These are phyloP conservation scores for barley (Hordeum vulgare) DNA, from an alignment of 176 grass and related monocot genomes.

Conservation along the genomic window DNA sequence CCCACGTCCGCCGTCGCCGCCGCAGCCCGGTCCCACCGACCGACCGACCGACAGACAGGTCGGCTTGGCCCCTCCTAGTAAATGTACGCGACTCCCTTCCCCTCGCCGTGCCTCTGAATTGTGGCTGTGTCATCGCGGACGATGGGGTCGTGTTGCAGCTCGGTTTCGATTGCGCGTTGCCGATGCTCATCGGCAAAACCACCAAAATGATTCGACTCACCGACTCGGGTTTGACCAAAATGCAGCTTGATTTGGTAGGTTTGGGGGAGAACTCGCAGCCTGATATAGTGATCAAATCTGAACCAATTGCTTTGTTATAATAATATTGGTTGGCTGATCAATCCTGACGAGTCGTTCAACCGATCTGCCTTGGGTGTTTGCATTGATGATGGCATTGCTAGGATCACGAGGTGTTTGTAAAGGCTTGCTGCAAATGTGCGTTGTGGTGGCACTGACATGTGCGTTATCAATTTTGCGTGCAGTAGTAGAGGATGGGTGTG, in stretches of 20 bases:
- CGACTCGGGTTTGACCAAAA: background rate
- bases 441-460: background rate
- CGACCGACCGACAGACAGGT: background rate
- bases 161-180: background rate
- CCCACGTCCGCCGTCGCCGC: background rate
- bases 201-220: background rate
- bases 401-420: background rate
- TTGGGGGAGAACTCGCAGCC: background rate
- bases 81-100: background rate
- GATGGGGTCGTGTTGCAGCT: background rate
- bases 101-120: background rate
- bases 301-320: no score
- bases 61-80: background rate
- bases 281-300: background rate
- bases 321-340: background rate
- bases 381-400: background rate
- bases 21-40: conserved; percentile 9
- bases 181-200: background rate
- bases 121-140: background rate
- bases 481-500: conserved; percentile 59
- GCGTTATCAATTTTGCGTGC: background rate
- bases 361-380: background rate
- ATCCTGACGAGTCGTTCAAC: background rate
- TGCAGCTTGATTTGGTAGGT: no score
- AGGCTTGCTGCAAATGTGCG: background rate